Evolutionary conservation across 2,329 filamentous ascomycete species (phyloP).

Genomic region (Paramyrothecium sp.): DNA sequence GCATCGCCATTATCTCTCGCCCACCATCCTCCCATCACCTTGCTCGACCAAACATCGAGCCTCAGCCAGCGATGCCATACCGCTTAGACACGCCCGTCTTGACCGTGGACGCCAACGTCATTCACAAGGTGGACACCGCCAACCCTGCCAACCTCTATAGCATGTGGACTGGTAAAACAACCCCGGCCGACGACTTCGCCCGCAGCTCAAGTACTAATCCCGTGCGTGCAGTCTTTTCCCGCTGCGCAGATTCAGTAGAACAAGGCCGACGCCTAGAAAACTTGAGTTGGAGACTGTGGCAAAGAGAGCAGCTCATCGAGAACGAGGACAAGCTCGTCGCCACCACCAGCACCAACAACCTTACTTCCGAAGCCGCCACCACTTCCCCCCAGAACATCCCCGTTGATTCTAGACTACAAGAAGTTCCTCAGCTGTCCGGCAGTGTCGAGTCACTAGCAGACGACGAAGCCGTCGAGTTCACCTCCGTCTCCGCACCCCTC

Average conservation of each 20-base stretch:
- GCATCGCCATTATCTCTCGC: constrained; percentile 7
- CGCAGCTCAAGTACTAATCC: no score
- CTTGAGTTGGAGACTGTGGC: constrained; percentile 94
- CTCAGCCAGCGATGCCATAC: constrained; percentile 68
- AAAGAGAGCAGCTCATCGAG: constrained; percentile 75
- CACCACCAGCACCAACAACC: constrained; percentile 27
- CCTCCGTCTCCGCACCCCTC: constrained; percentile 51
- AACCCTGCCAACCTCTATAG: constrained; percentile 92
- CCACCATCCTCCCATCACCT: constrained; percentile 10
- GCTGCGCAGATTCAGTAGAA: constrained; percentile 90
- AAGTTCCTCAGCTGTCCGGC: constrained; percentile 70
- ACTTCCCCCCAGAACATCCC: constrained; percentile 51
- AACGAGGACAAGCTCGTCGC: constrained; percentile 57
- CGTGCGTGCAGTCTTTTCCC: constrained; percentile 94
- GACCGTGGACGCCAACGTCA: constrained; percentile 85
- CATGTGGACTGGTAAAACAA: constrained; percentile 93
- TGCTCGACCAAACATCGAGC: constrained; percentile 36
- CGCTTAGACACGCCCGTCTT: constrained; percentile 82
- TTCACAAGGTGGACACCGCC: constrained; percentile 91
- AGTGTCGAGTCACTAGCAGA: constrained; percentile 75
- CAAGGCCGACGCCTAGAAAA: constrained; percentile 92
- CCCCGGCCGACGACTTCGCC: no score
- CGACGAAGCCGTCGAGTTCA: constrained; percentile 63
- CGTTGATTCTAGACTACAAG: constrained; percentile 39
- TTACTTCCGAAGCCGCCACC: constrained; percentile 28